A percentile compares a stretch with the other conserved stretches of the same genome.
Evolutionary conservation across 305 asterid species (phyloP).

Genomic region (Fraxinus xanthoxyloides): DNA sequence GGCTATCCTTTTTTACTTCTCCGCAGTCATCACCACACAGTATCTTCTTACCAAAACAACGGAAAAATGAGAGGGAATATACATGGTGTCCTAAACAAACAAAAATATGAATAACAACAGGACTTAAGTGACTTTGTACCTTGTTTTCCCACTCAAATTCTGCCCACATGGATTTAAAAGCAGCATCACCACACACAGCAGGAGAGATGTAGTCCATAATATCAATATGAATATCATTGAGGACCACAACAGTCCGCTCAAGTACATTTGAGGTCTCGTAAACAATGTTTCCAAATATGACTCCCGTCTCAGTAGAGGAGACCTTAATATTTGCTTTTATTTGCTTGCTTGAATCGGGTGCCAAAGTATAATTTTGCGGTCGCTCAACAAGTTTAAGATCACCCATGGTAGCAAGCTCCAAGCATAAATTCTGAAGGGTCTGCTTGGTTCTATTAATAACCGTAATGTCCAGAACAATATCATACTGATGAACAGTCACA

Average conservation of each 20-base stretch:
- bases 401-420: slow-evolving; percentile 59
- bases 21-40: not conserved
- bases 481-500: slow-evolving; percentile 54
- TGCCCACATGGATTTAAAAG: slow-evolving; percentile 57
- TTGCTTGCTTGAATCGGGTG: slow-evolving; percentile 53
- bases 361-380: slow-evolving; percentile 55
- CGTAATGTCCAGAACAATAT: slow-evolving; percentile 52
- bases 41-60: not conserved
- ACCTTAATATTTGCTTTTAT: slow-evolving; percentile 55
- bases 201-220: slow-evolving; percentile 60
- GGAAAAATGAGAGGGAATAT: not conserved
- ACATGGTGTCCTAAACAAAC: not conserved
- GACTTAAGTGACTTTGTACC: slow-evolving; percentile 28
- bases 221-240: slow-evolving; percentile 56
- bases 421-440: slow-evolving; percentile 55
- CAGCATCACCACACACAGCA: slow-evolving; percentile 52
- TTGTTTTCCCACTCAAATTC: slow-evolving; percentile 68
- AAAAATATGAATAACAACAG: not conserved
- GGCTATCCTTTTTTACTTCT: not conserved
- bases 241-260: slow-evolving; percentile 47
- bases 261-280: slow-evolving; percentile 55
- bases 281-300: slow-evolving; percentile 53
- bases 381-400: slow-evolving; percentile 59
- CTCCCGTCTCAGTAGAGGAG: slow-evolving; percentile 57
- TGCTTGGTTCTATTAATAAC: slow-evolving; percentile 53